Conservation (phyloP, 306 rosid species). For the Sindora glabra region DNA sequence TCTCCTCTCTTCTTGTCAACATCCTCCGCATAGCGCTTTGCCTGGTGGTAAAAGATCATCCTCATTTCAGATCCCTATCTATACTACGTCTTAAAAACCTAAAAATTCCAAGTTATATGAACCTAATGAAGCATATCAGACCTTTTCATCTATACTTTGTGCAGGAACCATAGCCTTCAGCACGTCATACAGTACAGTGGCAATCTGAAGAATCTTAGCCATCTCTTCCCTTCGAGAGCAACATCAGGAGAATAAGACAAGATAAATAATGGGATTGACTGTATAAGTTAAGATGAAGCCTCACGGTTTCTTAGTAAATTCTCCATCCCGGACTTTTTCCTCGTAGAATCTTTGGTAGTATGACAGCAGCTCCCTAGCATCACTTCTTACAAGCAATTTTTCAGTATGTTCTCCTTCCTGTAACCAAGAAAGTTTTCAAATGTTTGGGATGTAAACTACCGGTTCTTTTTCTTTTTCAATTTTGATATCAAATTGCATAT, state of each 20-base stretch:
- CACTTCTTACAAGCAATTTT: slow-evolving; percentile 16
- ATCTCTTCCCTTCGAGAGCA: slow-evolving; percentile 79
- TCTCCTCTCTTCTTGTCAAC: slow-evolving; percentile 41
- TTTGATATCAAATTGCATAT: background rate
- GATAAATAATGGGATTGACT: slow-evolving; percentile 5
- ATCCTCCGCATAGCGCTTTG: slow-evolving; percentile 35
- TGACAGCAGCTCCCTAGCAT: slow-evolving; percentile 45
- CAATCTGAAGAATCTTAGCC: slow-evolving; percentile 70
- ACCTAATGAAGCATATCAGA: slow-evolving; percentile 19
- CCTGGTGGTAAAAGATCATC: slow-evolving; percentile 33
- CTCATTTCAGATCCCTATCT: background rate
- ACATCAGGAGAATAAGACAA: slow-evolving; percentile 14
- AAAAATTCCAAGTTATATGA: slow-evolving; percentile 8
- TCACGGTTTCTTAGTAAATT: slow-evolving; percentile 68
- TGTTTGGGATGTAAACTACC: background rate
- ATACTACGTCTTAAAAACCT: background rate
- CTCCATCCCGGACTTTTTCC: slow-evolving; percentile 48
- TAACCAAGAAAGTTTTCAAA: slow-evolving; percentile 11
- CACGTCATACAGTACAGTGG: slow-evolving; percentile 68
- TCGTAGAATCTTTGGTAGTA: slow-evolving; percentile 65
- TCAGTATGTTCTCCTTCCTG: slow-evolving; percentile 56
- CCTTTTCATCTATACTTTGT: slow-evolving; percentile 45
- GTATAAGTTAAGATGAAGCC: slow-evolving; percentile 35
- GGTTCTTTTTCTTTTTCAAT: background rate
- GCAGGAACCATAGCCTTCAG: slow-evolving; percentile 47